phyloP scores from a whole-genome alignment of 2,329 filamentous ascomycete species.

The Aspergillus carbonarius region DNA sequence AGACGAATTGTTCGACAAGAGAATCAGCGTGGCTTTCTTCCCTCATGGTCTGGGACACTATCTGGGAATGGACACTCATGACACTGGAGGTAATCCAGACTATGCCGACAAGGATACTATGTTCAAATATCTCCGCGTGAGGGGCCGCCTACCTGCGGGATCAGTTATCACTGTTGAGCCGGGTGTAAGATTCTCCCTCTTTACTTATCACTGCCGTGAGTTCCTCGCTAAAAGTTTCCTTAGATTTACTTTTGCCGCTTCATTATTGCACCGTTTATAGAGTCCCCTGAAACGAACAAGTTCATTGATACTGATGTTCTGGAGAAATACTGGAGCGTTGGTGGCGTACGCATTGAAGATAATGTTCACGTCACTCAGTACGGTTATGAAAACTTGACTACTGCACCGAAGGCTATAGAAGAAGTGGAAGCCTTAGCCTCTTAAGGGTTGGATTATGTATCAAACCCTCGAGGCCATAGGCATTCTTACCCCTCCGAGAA shows the following conservation, averaged over 20 bases:
- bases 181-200: conserved; percentile 60
- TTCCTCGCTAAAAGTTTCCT: background rate
- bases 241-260: conserved; percentile 88
- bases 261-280: conserved; percentile 78
- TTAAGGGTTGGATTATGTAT: conserved; percentile 9
- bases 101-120: conserved; percentile 76
- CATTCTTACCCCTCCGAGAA: background rate
- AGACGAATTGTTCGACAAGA: conserved; percentile 70
- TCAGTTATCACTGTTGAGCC: conserved; percentile 94
- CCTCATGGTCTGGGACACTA: conserved; percentile 91
- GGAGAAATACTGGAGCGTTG: conserved; percentile 80
- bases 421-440: conserved; percentile 57
- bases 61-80: conserved; percentile 89
- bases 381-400: conserved; percentile 81
- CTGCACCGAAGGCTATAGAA: conserved; percentile 69
- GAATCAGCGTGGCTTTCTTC: conserved; percentile 87
- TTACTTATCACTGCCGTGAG: background rate
- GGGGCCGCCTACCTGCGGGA: conserved; percentile 71
- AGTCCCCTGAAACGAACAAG: conserved; percentile 68
- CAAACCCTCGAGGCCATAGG: too few relatives aligned
- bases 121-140: conserved; percentile 82
- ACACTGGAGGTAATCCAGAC: conserved; percentile 75
- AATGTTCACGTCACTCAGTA: conserved; percentile 76
- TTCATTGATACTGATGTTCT: conserved; percentile 75
- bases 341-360: conserved; percentile 91